Evolutionary conservation across 805 yeast genomes (phyloP).

Genomic region (Yarrowia osloensis): DNA sequence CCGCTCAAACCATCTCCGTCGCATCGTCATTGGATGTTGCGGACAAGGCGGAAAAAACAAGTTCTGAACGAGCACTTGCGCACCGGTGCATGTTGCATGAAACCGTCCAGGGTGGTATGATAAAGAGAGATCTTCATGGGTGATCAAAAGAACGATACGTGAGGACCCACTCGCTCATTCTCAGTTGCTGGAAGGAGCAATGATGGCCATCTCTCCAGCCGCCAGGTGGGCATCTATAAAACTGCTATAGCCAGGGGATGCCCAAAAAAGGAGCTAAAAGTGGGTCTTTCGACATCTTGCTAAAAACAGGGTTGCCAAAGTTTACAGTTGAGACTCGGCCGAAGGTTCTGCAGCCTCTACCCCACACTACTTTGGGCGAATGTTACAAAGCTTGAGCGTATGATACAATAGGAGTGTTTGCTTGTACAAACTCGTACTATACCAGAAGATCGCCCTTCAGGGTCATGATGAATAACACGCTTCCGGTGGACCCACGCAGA

Average conservation of each 20-base stretch:
- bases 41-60: neutral
- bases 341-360: slow-evolving; percentile 3
- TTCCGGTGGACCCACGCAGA: too few relatives aligned
- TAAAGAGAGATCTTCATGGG: neutral
- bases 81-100: neutral
- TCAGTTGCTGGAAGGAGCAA: neutral
- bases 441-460: too few relatives aligned
- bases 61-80: too few relatives aligned
- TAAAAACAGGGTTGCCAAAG: neutral
- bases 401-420: neutral
- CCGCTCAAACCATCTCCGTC: slow-evolving; percentile 14
- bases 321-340: neutral
- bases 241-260: neutral
- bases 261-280: neutral
- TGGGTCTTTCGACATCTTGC: neutral
- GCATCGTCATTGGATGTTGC: neutral
- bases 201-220: neutral
- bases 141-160: neutral
- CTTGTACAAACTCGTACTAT: too few relatives aligned
- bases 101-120: neutral
- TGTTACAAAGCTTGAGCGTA: neutral
- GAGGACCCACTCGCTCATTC: neutral
- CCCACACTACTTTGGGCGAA: neutral
- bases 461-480: neutral
- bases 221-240: neutral